phyloP scores from a whole-genome alignment of 805 yeast species.

The Clavispora vitiphila region DNA sequence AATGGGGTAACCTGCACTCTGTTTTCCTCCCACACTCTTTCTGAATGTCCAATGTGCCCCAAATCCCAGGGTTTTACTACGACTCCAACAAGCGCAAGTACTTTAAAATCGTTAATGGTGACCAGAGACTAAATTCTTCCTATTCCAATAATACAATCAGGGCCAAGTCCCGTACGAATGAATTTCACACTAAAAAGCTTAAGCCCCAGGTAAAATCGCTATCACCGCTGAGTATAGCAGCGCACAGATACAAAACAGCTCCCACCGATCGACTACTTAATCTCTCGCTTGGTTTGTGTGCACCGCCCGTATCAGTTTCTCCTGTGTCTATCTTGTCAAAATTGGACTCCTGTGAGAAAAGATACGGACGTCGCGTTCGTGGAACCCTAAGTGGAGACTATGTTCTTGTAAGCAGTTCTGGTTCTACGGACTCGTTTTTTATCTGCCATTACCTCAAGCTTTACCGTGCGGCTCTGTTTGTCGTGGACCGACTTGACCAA shows the following conservation, averaged over 20 bases:
- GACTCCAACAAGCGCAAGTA: constrained; percentile 24
- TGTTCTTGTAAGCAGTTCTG: background rate
- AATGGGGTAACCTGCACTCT: background rate
- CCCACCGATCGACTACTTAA: background rate
- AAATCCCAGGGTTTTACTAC: constrained; percentile 30
- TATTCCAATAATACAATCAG: constrained; percentile 24
- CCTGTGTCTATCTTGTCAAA: background rate
- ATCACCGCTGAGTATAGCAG: background rate
- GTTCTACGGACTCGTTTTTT: too few species aligned
- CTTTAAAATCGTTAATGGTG: constrained; percentile 32
- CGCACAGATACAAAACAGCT: background rate
- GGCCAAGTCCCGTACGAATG: background rate
- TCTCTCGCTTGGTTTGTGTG: background rate
- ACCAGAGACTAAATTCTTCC: constrained; percentile 10
- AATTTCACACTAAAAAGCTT: background rate
- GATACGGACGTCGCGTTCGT: background rate
- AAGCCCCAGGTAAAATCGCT: background rate
- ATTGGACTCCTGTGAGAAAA: background rate
- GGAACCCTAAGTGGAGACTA: background rate
- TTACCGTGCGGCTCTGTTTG: background rate
- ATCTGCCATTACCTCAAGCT: background rate
- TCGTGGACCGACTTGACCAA: background rate
- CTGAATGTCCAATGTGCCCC: constrained; percentile 6
- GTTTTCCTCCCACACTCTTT: background rate
- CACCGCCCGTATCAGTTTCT: background rate